These are phyloP conservation scores for Ogataea degrootiae DNA, from an alignment of 805 yeast genomes.

Conservation along the genomic window DNA sequence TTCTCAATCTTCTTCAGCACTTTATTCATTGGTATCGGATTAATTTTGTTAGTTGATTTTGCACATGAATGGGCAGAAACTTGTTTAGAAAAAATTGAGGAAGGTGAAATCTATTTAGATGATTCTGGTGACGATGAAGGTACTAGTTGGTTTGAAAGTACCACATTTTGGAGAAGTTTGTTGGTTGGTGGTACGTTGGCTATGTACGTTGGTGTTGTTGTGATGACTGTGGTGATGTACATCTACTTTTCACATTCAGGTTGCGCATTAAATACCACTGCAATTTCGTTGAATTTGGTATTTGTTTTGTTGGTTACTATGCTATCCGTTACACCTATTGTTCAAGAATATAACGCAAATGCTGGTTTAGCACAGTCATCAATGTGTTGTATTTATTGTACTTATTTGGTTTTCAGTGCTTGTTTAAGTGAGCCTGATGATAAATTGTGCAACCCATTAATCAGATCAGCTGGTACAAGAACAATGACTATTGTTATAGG, in stretches of 20 bases:
- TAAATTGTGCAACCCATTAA: constrained; percentile 82
- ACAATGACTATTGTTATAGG: constrained; percentile 85
- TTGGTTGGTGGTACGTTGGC: constrained; percentile 80
- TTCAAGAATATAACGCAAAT: constrained; percentile 89
- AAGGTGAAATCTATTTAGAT: constrained; percentile 53
- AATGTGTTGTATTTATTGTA: constrained; percentile 91
- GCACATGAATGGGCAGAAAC: constrained; percentile 99
- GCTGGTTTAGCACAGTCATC: constrained; percentile 97
- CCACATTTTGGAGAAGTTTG: constrained; percentile 71
- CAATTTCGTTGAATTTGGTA: constrained; percentile 72
- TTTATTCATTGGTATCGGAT: constrained; percentile 81
- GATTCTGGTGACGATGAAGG: constrained; percentile 43
- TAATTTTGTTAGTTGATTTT: constrained; percentile 87
- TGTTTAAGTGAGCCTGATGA: constrained; percentile 97
- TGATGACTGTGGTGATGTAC: constrained; percentile 75
- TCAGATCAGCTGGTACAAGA: constrained; percentile 85
- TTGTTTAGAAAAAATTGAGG: constrained; percentile 85
- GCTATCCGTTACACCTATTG: constrained; percentile 71
- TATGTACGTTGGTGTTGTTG: constrained; percentile 74
- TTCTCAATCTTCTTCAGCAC: constrained; percentile 82
- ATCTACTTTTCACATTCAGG: constrained; percentile 75
- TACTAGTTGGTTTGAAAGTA: constrained; percentile 32
- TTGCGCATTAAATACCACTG: constrained; percentile 86
- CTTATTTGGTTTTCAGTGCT: constrained; percentile 86
- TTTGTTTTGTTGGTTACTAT: constrained; percentile 60